Percentiles rank a stretch among this genome's conserved stretches.
phyloP scores from a whole-genome alignment of 2,329 filamentous ascomycete species.

The Calonectria hongkongensis region DNA sequence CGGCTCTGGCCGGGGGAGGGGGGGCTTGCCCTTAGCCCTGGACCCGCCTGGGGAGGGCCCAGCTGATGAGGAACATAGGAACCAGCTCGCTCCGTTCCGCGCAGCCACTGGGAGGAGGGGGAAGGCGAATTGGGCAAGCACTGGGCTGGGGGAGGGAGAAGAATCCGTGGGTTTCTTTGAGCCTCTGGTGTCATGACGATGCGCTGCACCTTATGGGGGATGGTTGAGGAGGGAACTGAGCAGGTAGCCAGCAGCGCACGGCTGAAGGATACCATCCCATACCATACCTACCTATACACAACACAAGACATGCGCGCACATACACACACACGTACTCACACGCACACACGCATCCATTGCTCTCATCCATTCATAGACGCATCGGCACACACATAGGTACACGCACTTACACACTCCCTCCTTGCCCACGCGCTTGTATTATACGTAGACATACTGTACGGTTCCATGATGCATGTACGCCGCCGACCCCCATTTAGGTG shows the following conservation, averaged over 20 bases:
- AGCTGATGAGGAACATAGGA: constrained; percentile 11
- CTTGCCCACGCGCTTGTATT: no score
- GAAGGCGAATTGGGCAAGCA: not conserved
- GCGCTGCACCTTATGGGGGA: not conserved
- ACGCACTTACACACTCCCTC: not conserved
- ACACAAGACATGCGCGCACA: constrained; percentile 2
- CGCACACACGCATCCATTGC: not conserved
- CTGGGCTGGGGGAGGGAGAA: not conserved
- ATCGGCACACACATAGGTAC: not conserved
- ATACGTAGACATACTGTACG: no score
- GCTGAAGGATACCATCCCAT: not conserved
- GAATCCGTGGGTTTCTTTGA: not conserved
- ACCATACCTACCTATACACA: no score
- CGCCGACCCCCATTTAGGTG: not conserved
- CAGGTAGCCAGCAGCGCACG: not conserved
- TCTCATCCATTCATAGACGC: no score
- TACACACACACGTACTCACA: no score
- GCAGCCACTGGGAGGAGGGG: not conserved
- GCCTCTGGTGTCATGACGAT: constrained; percentile 17
- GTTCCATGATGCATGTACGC: no score
- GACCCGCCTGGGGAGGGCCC: not conserved
- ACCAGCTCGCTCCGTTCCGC: constrained; percentile 25
- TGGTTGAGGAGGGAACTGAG: not conserved
- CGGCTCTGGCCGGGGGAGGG: constrained; percentile 15
- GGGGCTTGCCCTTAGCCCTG: constrained; percentile 21